phyloP scores from a whole-genome alignment of 2,329 filamentous ascomycete species.

The Arthroderma sp. region DNA sequence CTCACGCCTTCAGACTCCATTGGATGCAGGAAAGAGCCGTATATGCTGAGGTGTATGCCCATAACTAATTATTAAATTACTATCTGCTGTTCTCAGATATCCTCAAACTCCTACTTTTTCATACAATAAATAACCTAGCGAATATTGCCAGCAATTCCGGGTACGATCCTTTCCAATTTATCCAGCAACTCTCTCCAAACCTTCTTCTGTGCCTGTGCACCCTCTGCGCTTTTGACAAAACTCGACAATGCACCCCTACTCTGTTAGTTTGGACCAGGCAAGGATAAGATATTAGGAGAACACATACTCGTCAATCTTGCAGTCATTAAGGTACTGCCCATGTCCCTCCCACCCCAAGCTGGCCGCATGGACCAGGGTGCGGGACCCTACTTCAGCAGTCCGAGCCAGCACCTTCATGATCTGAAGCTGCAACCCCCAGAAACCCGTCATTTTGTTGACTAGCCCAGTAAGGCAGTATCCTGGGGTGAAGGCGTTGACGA shows the following conservation, averaged over 20 bases:
- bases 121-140: neutral
- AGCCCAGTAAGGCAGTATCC: neutral
- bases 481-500: neutral
- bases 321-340: constrained; percentile 29
- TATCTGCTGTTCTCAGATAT: neutral
- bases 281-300: neutral
- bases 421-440: neutral
- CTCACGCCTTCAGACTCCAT: too few relatives aligned
- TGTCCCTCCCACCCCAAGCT: constrained; percentile 28
- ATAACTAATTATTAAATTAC: neutral
- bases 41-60: too few relatives aligned
- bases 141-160: neutral
- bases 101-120: neutral
- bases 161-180: neutral
- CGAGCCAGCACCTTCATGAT: constrained; percentile 22
- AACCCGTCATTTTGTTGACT: neutral
- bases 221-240: constrained; percentile 1
- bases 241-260: neutral
- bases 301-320: constrained; percentile 1
- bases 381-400: constrained; percentile 33
- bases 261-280: neutral
- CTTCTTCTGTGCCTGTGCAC: neutral
- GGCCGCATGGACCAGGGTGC: constrained; percentile 28
- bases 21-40: too few relatives aligned
- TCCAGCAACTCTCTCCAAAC: constrained; percentile 4